Percentiles rank a stretch among this genome's conserved stretches.
These are phyloP conservation scores for Sarocladium oryzae DNA, from an alignment of 2,329 filamentous ascomycete genomes.

Conservation along the genomic window DNA sequence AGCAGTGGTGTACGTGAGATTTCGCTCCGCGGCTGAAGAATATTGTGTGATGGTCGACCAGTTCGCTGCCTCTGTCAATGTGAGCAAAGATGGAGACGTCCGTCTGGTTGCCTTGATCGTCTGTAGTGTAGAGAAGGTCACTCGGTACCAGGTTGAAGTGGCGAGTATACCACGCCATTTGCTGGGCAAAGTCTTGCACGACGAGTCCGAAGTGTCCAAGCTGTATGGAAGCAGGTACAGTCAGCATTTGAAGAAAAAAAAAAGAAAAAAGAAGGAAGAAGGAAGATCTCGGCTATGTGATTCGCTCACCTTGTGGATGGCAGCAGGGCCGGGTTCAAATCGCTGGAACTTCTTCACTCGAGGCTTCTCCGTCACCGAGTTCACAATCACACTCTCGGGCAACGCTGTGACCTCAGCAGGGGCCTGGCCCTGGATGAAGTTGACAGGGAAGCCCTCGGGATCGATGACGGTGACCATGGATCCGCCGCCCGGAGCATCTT, in stretches of 20 bases:
- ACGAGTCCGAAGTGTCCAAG: constrained; percentile 49
- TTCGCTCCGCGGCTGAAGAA: constrained; percentile 41
- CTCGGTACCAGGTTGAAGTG: constrained; percentile 47
- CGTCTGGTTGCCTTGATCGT: constrained; percentile 16
- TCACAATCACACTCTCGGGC: too few species aligned
- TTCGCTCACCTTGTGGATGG: constrained; percentile 33
- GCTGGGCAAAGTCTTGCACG: constrained; percentile 42
- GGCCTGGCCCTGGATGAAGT: neutral
- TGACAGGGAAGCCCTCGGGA: constrained; percentile 11
- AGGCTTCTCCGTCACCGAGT: too few species aligned
- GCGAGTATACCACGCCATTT: constrained; percentile 41
- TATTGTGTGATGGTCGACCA: constrained; percentile 45
- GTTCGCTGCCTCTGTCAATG: constrained; percentile 34
- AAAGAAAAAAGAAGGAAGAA: too few species aligned
- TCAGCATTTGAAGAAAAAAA: too few species aligned
- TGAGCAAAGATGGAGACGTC: constrained; percentile 40
- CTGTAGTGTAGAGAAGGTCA: constrained; percentile 22
- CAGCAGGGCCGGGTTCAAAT: constrained; percentile 31
- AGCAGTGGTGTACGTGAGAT: constrained; percentile 58
- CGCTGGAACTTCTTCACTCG: neutral
- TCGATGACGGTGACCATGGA: constrained; percentile 11
- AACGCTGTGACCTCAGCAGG: too few species aligned
- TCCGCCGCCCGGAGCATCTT: constrained; percentile 13
- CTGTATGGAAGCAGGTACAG: constrained; percentile 22
- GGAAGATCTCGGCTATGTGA: too few species aligned